A percentile compares a stretch with the other conserved stretches of the same genome.
Conservation (phyloP, 257 asterid genomes). For the Solanum boliviense region DNA sequence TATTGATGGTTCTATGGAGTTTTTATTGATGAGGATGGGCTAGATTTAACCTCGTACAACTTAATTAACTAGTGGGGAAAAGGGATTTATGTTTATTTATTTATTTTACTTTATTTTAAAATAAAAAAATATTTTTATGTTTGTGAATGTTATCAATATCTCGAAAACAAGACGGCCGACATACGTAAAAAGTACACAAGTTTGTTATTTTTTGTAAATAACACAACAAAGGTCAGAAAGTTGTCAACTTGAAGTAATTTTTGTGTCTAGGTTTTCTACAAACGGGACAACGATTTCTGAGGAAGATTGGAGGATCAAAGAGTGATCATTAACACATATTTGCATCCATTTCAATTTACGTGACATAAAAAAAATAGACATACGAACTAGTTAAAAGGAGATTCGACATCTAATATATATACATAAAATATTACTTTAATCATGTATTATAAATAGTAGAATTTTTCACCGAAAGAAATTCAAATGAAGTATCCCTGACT, state of each 20-base stretch:
- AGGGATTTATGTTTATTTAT: neutral
- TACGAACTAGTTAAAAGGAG: fast-evolving
- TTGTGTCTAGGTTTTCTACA: constrained; percentile 12
- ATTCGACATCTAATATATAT: too few species aligned
- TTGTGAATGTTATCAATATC: neutral
- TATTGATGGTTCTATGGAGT: neutral
- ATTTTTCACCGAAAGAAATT: fast-evolving
- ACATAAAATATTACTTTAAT: too few species aligned
- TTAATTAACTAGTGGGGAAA: neutral
- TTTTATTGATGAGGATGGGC: neutral
- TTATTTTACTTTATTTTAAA: neutral
- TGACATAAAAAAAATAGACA: neutral
- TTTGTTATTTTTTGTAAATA: neutral
- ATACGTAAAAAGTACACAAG: neutral
- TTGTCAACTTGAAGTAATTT: constrained; percentile 1
- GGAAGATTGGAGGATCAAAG: constrained; percentile 14
- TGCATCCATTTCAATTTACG: neutral
- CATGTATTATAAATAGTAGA: too few species aligned
- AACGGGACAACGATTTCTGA: constrained; percentile 13
- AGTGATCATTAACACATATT: neutral
- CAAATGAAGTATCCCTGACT: too few species aligned
- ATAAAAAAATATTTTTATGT: neutral
- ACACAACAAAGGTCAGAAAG: neutral
- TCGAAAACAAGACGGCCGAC: neutral
- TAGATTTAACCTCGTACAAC: neutral